A percentile compares a stretch with the other conserved stretches of the same genome.
These are phyloP conservation scores for Venturia oleaginea DNA, from an alignment of 2,329 filamentous ascomycete genomes.

Conservation along the genomic window DNA sequence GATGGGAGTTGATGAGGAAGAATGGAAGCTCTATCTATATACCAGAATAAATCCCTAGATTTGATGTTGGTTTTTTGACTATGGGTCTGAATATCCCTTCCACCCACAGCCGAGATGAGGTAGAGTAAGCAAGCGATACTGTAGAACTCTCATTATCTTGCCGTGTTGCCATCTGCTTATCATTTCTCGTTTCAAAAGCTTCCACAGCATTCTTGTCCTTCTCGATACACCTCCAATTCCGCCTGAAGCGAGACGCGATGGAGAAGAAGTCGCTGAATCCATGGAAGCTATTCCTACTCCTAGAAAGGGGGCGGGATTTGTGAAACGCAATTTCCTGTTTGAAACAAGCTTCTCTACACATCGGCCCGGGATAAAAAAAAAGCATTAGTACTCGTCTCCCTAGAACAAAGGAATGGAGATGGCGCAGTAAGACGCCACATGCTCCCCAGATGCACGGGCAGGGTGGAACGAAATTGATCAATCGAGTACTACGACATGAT, in stretches of 20 bases:
- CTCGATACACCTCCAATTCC: not conserved
- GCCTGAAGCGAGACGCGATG: not conserved
- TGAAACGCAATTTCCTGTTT: not conserved
- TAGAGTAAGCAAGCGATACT: not conserved
- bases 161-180: not conserved
- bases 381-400: not conserved
- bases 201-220: not conserved
- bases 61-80: not conserved
- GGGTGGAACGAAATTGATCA: not conserved
- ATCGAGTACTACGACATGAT: not conserved
- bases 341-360: not conserved
- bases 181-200: not conserved
- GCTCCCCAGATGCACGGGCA: not conserved
- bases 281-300: not conserved
- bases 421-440: not conserved
- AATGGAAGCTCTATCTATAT: not conserved
- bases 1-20: not conserved
- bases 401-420: not conserved
- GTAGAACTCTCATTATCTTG: not conserved
- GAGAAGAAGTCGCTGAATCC: not conserved
- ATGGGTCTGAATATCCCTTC: not conserved
- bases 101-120: not conserved
- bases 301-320: not conserved
- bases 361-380: not conserved
- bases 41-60: not conserved